phyloP scores from a whole-genome alignment of 257 asterid genomes.

The Fraxinus quadrangulata region DNA sequence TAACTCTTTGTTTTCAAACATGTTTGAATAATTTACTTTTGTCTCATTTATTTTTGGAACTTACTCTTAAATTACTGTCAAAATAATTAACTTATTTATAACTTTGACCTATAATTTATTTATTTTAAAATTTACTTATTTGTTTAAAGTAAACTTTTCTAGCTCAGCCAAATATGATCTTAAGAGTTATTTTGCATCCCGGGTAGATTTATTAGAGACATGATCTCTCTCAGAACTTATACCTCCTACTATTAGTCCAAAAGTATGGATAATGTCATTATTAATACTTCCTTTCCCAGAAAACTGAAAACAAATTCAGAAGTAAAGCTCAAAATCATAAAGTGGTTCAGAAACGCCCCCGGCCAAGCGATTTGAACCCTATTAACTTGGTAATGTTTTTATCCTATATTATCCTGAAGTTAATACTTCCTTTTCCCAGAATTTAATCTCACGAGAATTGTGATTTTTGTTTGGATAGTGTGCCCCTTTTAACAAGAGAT shows the following conservation, averaged over 20 bases:
- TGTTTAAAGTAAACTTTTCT: background rate
- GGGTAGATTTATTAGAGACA: background rate
- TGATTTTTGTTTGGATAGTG: background rate
- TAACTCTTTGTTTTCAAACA: too few species aligned
- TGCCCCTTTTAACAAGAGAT: background rate
- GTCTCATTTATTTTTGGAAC: too few species aligned
- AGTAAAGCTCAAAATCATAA: slow-evolving; percentile 3
- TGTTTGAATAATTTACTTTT: too few species aligned
- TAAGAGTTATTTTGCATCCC: background rate
- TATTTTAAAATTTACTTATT: too few species aligned
- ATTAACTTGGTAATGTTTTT: background rate
- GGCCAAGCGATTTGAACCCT: background rate
- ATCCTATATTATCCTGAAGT: background rate
- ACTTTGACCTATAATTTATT: background rate
- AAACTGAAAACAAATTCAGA: background rate
- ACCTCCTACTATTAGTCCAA: background rate
- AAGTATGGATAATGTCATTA: background rate
- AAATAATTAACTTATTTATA: too few species aligned
- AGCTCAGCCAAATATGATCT: background rate
- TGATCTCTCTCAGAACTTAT: too few species aligned
- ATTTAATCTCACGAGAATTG: background rate
- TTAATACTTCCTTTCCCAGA: background rate
- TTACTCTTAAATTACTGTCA: background rate
- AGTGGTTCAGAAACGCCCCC: background rate
- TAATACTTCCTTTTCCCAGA: background rate